These are phyloP conservation scores for Arabidopsis thaliana DNA, from an alignment of 345 rosid species.

Conservation along the genomic window TAIR10.1 NC_003074.8:20723501-20724000, in stretches of 20 bases:
- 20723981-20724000: constrained; percentile 90
- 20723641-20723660: constrained; percentile 83
- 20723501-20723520: not conserved
- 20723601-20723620: constrained; percentile 89
- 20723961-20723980: constrained; percentile 60
- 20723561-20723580: constrained; percentile 53
- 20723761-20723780: constrained; percentile 16
- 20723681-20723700: not conserved
- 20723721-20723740: not conserved
- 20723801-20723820: not conserved
- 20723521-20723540: not conserved
- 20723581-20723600: constrained; percentile 70
- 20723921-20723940: constrained; percentile 81
- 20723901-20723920: constrained; percentile 73
- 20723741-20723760: constrained; percentile 8
- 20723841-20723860: constrained; percentile 59
- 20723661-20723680: constrained; percentile 59
- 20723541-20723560: not conserved
- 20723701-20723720: not conserved
- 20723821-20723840: constrained; percentile 91
- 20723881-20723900: constrained; percentile 88
- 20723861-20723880: constrained; percentile 89
- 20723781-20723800: not conserved
- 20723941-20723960: constrained; percentile 76
- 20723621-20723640: constrained; percentile 76